These are phyloP conservation scores for Beta corolliflora DNA, from an alignment of 179 eudicot genomes.

Conservation along the genomic window DNA sequence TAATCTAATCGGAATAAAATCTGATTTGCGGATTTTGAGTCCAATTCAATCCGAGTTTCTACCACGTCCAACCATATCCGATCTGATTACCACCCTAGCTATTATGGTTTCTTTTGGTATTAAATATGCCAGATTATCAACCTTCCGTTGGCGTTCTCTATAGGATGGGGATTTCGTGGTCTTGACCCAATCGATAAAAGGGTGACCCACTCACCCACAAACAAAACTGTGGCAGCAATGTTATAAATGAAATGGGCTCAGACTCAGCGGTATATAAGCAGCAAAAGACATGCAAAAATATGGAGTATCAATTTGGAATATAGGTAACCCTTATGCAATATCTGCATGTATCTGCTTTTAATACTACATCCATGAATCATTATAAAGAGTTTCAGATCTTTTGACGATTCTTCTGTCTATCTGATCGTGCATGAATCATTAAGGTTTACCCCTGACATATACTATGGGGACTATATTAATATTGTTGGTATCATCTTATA, in stretches of 20 bases:
- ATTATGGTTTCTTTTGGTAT: too few species aligned
- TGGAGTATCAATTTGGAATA: slow-evolving; percentile 5
- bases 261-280: background rate
- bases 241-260: background rate
- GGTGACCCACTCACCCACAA: background rate
- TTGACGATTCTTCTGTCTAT: slow-evolving; percentile 16
- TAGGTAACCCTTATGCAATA: background rate
- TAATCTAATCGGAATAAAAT: too few species aligned
- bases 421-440: slow-evolving; percentile 14
- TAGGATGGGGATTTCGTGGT: too few species aligned
- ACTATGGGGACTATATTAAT: background rate
- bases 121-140: too few species aligned
- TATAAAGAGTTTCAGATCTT: slow-evolving; percentile 1
- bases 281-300: slow-evolving; percentile 8
- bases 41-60: too few species aligned
- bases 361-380: background rate
- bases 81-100: too few species aligned
- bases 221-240: background rate
- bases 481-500: background rate
- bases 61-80: too few species aligned
- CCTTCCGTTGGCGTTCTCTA: too few species aligned
- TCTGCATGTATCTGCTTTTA: slow-evolving; percentile 15
- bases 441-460: background rate
- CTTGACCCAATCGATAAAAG: background rate
- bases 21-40: too few species aligned